phyloP scores from a whole-genome alignment of 768 basidiomycete species.

The Boletus tylopilopsis region DNA sequence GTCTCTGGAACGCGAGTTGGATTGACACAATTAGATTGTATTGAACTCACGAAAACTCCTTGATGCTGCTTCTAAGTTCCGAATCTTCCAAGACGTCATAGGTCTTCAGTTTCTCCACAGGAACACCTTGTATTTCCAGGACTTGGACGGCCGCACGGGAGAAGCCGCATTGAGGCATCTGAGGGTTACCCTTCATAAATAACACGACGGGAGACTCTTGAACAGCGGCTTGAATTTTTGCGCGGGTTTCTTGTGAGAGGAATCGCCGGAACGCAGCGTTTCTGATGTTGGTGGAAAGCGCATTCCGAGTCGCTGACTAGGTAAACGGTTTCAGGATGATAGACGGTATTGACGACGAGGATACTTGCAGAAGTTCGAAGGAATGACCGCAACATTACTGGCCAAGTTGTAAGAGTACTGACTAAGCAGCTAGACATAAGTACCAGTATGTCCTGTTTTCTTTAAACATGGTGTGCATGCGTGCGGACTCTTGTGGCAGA shows the following conservation, averaged over 20 bases:
- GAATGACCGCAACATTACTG: slow-evolving; percentile 20
- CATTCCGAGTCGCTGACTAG: slow-evolving; percentile 13
- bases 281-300: slow-evolving; percentile 3
- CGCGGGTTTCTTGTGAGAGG: slow-evolving; percentile 59
- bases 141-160: slow-evolving; percentile 92
- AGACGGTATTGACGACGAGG: neutral
- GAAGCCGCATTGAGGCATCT: slow-evolving; percentile 89
- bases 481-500: too few species aligned
- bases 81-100: slow-evolving; percentile 87
- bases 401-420: neutral
- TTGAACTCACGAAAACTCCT: slow-evolving; percentile 90
- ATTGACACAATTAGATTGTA: neutral
- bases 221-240: slow-evolving; percentile 71
- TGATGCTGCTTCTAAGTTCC: slow-evolving; percentile 82
- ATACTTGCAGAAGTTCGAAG: slow-evolving; percentile 13
- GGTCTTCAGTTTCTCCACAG: slow-evolving; percentile 75
- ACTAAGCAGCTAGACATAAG: too few species aligned
- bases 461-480: too few species aligned
- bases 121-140: slow-evolving; percentile 79
- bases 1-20: slow-evolving; percentile 50
- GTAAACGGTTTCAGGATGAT: neutral
- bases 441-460: too few species aligned
- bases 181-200: slow-evolving; percentile 97
- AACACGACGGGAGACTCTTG: slow-evolving; percentile 77
- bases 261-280: slow-evolving; percentile 36